Conservation (phyloP, 1,139 yeast genomes). For the Arxiozyma telluris region DNA sequence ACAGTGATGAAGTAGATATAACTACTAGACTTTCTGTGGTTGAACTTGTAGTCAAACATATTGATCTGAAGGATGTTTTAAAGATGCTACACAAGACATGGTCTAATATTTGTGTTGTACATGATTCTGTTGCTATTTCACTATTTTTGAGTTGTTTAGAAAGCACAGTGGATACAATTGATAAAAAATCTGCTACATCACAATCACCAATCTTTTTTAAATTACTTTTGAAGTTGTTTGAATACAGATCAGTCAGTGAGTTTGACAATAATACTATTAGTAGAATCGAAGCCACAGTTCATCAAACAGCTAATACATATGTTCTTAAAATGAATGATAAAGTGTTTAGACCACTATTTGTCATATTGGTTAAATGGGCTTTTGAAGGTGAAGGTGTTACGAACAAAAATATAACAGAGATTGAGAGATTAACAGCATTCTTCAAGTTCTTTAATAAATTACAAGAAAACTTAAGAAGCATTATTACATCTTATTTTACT, state of each 20-base stretch:
- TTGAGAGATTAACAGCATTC: constrained; percentile 58
- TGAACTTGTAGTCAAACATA: constrained; percentile 53
- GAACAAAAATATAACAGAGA: constrained; percentile 37
- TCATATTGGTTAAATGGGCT: constrained; percentile 88
- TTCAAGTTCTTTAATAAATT: constrained; percentile 80
- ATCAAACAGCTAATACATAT: constrained; percentile 61
- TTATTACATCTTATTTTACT: constrained; percentile 80
- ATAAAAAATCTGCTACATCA: constrained; percentile 63
- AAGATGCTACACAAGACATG: constrained; percentile 56
- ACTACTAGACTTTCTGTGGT: constrained; percentile 59
- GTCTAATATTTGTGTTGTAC: constrained; percentile 39
- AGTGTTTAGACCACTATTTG: constrained; percentile 86
- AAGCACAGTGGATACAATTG: constrained; percentile 53
- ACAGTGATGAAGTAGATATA: constrained; percentile 48
- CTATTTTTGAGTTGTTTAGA: constrained; percentile 61
- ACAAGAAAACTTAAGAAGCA: constrained; percentile 75
- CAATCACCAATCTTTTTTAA: constrained; percentile 65
- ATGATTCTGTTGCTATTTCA: constrained; percentile 48
- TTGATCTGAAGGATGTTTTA: constrained; percentile 58
- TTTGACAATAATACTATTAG: constrained; percentile 69
- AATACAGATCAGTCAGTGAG: constrained; percentile 46
- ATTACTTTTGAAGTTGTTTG: constrained; percentile 65
- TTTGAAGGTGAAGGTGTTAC: constrained; percentile 66
- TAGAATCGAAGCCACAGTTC: constrained; percentile 70
- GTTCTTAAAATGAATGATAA: constrained; percentile 91